These are phyloP conservation scores for Lasiosphaeria hispida DNA, from an alignment of 495 filamentous ascomycete genomes.

Conservation along the genomic window DNA sequence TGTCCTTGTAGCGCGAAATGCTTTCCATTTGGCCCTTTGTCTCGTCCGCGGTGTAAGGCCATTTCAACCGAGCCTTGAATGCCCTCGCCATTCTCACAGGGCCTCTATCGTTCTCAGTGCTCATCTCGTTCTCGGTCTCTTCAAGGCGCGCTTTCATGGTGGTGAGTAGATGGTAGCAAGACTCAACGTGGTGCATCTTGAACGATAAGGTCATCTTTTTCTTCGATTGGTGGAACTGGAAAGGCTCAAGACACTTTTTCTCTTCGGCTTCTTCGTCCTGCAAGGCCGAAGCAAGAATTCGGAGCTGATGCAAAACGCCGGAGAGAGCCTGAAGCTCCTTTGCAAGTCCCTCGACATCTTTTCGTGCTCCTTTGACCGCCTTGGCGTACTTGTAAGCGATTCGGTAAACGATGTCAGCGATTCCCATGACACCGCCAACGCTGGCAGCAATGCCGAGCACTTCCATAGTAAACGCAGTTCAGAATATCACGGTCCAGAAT, in stretches of 20 bases:
- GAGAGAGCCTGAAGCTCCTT: constrained; percentile 1
- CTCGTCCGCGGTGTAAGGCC: constrained; percentile 5
- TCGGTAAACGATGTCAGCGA: constrained; percentile 1
- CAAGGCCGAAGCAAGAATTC: not conserved
- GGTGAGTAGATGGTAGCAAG: not conserved
- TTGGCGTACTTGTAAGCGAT: constrained; percentile 3
- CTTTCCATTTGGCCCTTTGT: constrained; percentile 29
- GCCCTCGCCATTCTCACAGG: too few species aligned
- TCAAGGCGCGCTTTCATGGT: not conserved
- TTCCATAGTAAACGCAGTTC: too few species aligned
- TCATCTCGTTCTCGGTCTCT: not conserved
- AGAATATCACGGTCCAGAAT: too few species aligned
- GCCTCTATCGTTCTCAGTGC: not conserved
- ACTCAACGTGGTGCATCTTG: not conserved
- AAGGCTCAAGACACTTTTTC: too few species aligned
- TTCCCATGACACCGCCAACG: not conserved
- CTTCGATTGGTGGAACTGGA: too few species aligned
- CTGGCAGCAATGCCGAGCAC: not conserved
- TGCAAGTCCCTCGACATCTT: not conserved
- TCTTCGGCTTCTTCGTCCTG: not conserved
- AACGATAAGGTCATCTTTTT: too few species aligned
- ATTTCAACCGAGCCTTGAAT: not conserved
- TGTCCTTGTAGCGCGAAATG: constrained; percentile 31
- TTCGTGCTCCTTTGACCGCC: not conserved
- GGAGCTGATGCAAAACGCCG: not conserved